Evolutionary conservation across 495 filamentous ascomycete species (phyloP).

Genomic region (Podospora appendiculata): DNA sequence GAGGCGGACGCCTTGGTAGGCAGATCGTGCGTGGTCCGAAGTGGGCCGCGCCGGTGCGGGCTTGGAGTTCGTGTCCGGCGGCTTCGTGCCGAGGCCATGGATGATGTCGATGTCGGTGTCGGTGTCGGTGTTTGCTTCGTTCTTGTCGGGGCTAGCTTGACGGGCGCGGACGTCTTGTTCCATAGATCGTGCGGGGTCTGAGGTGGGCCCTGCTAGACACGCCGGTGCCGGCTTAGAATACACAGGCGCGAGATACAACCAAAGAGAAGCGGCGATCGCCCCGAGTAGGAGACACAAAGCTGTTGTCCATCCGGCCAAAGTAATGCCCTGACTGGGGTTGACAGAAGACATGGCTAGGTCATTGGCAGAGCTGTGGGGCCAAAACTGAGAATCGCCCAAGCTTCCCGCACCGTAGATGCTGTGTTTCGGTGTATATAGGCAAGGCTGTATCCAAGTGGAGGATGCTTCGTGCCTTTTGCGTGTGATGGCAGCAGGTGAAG

Average conservation of each 20-base stretch:
- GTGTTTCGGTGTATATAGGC: background rate
- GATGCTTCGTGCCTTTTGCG: slow-evolving; percentile 1
- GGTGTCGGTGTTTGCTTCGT: slow-evolving; percentile 10
- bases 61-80: too few species aligned
- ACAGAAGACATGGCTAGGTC: slow-evolving; percentile 7
- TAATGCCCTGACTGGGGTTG: slow-evolving; percentile 1
- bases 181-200: too few species aligned
- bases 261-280: slow-evolving; percentile 9
- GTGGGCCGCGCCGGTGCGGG: too few species aligned
- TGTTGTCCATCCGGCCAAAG: slow-evolving; percentile 5
- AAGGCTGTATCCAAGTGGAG: background rate
- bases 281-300: slow-evolving; percentile 9
- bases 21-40: too few species aligned
- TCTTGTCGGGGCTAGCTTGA: too few species aligned
- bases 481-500: background rate
- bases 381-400: background rate
- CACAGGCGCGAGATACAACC: slow-evolving; percentile 1
- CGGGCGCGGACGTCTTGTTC: slow-evolving; percentile 2
- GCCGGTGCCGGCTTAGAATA: background rate
- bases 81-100: too few species aligned
- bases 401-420: background rate
- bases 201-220: background rate
- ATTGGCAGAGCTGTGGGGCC: background rate
- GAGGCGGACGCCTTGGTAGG: too few species aligned
- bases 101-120: too few species aligned